Conservation (phyloP, 257 asterid genomes). For the Fraxinus excelsior region DNA sequence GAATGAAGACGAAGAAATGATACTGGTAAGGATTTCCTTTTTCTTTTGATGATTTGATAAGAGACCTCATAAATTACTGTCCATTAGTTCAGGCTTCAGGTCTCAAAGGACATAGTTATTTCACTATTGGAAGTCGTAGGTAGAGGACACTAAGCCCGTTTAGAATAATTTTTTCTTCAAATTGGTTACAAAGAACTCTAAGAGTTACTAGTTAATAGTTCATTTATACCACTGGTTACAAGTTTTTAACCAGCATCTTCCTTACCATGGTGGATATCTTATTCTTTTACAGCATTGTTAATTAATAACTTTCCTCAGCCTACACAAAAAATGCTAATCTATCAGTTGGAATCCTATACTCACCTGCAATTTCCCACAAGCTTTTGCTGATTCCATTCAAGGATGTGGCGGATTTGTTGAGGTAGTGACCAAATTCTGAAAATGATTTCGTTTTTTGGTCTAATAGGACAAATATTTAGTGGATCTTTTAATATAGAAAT, state of each 20-base stretch:
- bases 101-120: not conserved
- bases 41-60: slow-evolving; percentile 16
- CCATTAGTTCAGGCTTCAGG: slow-evolving; percentile 15
- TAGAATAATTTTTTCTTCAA: no score
- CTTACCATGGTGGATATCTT: no score
- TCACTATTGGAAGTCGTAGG: not conserved
- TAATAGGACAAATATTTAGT: slow-evolving; percentile 5
- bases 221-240: no score
- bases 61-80: slow-evolving; percentile 8
- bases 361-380: slow-evolving; percentile 31
- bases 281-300: no score
- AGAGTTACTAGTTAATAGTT: no score
- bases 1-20: slow-evolving; percentile 82
- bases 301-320: no score
- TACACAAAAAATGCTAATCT: no score
- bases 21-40: slow-evolving; percentile 59
- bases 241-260: no score
- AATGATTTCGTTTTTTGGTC: not conserved
- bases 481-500: no score
- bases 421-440: slow-evolving; percentile 38
- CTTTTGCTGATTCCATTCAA: slow-evolving; percentile 68
- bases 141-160: not conserved
- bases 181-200: no score
- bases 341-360: no score
- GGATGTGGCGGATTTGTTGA: slow-evolving; percentile 99